A percentile compares a stretch with the other conserved stretches of the same genome.
These are phyloP conservation scores for Botryotinia convoluta DNA, from an alignment of 2,329 filamentous ascomycete species.

Conservation along the genomic window DNA sequence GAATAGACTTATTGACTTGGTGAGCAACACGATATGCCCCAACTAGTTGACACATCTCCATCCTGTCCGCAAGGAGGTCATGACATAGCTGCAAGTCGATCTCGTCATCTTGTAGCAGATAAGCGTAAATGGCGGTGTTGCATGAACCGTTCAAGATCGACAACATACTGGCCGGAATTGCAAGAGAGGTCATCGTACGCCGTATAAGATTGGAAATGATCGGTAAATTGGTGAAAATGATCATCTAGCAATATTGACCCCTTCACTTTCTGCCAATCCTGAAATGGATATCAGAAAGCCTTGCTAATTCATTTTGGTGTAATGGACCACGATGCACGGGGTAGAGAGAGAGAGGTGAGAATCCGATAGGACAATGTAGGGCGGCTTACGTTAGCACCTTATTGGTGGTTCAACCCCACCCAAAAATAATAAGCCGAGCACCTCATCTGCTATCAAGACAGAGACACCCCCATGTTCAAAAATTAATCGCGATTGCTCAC, in stretches of 20 bases:
- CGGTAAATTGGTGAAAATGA: not conserved
- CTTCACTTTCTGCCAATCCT: not conserved
- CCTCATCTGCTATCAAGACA: slow-evolving; percentile 10
- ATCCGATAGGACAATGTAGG: not conserved
- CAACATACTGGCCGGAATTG: not conserved
- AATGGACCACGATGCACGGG: not conserved
- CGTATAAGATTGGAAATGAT: not conserved
- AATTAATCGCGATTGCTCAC: not conserved
- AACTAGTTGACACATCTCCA: not conserved
- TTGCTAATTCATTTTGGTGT: not conserved
- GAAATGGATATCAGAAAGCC: not conserved
- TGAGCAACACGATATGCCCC: not conserved
- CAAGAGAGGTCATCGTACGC: not conserved
- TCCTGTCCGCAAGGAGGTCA: not conserved
- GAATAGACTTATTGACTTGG: not conserved
- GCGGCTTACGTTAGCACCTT: not conserved
- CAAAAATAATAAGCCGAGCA: slow-evolving; percentile 5
- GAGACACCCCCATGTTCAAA: slow-evolving; percentile 3
- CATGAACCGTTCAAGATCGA: not conserved
- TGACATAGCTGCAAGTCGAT: not conserved
- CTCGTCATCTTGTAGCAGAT: not conserved
- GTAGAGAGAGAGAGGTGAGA: not conserved
- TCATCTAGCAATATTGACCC: not conserved
- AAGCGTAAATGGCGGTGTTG: not conserved
- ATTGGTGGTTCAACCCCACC: not conserved